Evolutionary conservation across 2,329 filamentous ascomycete species (phyloP).

Genomic region (Fusarium luffae): DNA sequence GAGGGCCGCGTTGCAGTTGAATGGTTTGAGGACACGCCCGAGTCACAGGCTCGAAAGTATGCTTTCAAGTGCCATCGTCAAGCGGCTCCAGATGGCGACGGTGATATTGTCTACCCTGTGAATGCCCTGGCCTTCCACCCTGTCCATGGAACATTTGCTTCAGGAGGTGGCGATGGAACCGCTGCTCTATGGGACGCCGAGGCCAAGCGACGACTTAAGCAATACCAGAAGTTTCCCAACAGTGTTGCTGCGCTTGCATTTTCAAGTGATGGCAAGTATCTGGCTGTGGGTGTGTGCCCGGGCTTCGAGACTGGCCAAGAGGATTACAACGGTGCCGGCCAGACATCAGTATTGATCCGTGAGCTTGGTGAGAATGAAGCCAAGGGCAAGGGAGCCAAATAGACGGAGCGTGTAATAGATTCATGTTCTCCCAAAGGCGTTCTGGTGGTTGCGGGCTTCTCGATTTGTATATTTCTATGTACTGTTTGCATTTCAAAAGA

Average conservation of each 20-base stretch:
- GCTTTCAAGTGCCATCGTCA: slow-evolving; percentile 99
- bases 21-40: slow-evolving; percentile 91
- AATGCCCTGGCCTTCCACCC: slow-evolving; percentile 92
- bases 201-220: slow-evolving; percentile 87
- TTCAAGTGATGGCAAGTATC: slow-evolving; percentile 77
- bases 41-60: slow-evolving; percentile 93
- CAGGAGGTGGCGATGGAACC: slow-evolving; percentile 88
- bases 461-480: slow-evolving; percentile 40
- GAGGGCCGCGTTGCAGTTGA: slow-evolving; percentile 96
- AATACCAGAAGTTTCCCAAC: slow-evolving; percentile 86
- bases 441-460: slow-evolving; percentile 44
- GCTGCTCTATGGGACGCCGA: slow-evolving; percentile 95
- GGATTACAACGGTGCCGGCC: slow-evolving; percentile 77
- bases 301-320: slow-evolving; percentile 90
- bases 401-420: slow-evolving; percentile 34
- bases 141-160: slow-evolving; percentile 84
- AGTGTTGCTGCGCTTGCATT: slow-evolving; percentile 83
- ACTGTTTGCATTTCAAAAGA: slow-evolving; percentile 35
- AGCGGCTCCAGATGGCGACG: slow-evolving; percentile 69
- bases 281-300: slow-evolving; percentile 85
- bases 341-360: slow-evolving; percentile 81
- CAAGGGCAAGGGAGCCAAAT: slow-evolving; percentile 83
- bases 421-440: slow-evolving; percentile 47
- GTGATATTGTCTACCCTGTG: slow-evolving; percentile 89
- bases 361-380: slow-evolving; percentile 90